Evolutionary conservation across 352 stramenopile genomes (phyloP), one percentile per base, ranked within the genome.

Genomic region (Phytophthora pseudosyringae): DNA sequence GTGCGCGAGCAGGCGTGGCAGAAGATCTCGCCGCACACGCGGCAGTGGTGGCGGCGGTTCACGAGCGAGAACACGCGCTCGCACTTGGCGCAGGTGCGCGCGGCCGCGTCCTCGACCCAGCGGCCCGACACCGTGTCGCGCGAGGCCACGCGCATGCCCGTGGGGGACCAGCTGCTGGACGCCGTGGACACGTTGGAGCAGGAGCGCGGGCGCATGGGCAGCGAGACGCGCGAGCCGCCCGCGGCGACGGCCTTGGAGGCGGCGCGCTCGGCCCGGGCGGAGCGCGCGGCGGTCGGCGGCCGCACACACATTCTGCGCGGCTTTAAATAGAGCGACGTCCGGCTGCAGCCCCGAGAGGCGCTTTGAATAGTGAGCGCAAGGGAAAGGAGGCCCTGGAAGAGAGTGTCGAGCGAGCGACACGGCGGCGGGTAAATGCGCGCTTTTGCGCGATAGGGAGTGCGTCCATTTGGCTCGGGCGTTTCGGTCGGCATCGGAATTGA

Each of bases 21-120:
- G 71, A 94, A 94, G 47, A 94, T 90, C 64, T 93, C 66, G 31
- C 86, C 86, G 48, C 86, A 94, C 46, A 91, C 83, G 51, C 86
- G 86, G 69, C 86, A 94, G 74, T 94, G 86, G 61, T 94, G 86
- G 26, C 86, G 82, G 3, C 86, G 81, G 68, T 90, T 89, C 40
- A 91, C 76, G 26, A 94, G 69, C 49, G 86, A 88, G 54, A 94
- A 94, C 5, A 25, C 49, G 29, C 80, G 76, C 63, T 85, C 79
- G 66, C 86, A 94, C 67, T 92, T 90, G 61, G 57, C 65, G 69
- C 86, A 94, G 12, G 52, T 77, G 28, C 71, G 68, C 59, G 69
- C 76, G 16, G 76, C 73, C 28, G 65, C 61, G 56, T 94, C 86
- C 18, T 89, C 77, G 21, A 88, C 71, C 86, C 86, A 94, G 50